phyloP scores from a whole-genome alignment of 441 rosid species.

The Corymbia calophylla region DNA sequence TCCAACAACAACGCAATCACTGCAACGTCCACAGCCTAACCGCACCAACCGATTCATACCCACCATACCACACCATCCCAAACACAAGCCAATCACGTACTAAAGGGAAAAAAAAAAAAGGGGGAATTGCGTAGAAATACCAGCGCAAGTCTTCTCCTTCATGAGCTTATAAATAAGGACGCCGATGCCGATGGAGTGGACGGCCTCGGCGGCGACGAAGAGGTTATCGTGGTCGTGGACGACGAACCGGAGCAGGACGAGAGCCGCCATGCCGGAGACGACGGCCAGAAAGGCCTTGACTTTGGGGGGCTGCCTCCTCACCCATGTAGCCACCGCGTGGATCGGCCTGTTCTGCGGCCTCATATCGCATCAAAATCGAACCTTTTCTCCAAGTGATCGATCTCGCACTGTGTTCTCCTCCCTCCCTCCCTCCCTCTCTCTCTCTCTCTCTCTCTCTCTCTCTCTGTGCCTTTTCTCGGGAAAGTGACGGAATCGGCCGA shows the following conservation, averaged over 20 bases:
- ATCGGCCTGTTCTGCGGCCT: slow-evolving; percentile 56
- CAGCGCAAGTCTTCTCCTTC: slow-evolving; percentile 97
- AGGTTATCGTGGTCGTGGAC: slow-evolving; percentile 98
- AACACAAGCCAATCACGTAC: not conserved
- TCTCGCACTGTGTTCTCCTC: not conserved
- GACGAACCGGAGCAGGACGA: slow-evolving; percentile 78
- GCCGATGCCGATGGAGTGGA: slow-evolving; percentile 88
- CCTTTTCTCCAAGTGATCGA: not conserved
- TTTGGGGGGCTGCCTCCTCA: slow-evolving; percentile 92
- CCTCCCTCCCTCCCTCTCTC: not conserved
- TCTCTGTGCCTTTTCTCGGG: not conserved
- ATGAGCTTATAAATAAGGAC: slow-evolving; percentile 92
- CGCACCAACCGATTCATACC: not conserved
- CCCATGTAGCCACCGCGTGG: slow-evolving; percentile 73
- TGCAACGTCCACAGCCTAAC: not conserved
- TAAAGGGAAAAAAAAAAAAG: not conserved
- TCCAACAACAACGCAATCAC: not conserved
- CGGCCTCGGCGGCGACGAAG: slow-evolving; percentile 97
- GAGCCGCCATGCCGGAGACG: slow-evolving; percentile 83
- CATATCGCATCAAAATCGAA: slow-evolving; percentile 22
- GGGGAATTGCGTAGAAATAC: slow-evolving; percentile 17
- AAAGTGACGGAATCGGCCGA: not conserved
- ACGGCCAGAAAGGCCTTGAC: slow-evolving; percentile 95
- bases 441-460: not conserved
- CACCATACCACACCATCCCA: not conserved